These are phyloP conservation scores for Coemansia sp. DNA, from an alignment of 192 early-diverging fungal genomes.

Conservation along the genomic window DNA sequence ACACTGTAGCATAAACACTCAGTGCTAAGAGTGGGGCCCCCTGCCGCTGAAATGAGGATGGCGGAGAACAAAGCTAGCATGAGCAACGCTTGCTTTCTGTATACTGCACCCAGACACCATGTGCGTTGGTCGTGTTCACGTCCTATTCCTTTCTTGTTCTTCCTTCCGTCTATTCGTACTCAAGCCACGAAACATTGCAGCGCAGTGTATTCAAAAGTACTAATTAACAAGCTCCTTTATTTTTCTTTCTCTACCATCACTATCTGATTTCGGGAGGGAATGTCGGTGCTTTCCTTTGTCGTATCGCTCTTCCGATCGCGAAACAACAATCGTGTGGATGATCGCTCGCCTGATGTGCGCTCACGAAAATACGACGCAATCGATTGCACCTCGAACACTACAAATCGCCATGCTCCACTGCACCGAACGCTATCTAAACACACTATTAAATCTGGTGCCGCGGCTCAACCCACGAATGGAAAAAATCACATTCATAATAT, in stretches of 20 bases:
- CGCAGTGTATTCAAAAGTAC: constrained; percentile 5
- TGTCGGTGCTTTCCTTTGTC: constrained; percentile 54
- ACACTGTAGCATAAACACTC: too few species aligned
- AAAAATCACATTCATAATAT: constrained; percentile 8
- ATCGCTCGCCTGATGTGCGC: neutral
- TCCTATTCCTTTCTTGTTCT: neutral
- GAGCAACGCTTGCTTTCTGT: too few species aligned
- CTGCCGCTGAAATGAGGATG: too few species aligned
- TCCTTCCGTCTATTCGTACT: constrained; percentile 3
- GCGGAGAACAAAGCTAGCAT: too few species aligned
- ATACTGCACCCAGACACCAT: too few species aligned
- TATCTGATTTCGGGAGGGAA: constrained; percentile 6
- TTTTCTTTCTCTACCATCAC: constrained; percentile 5
- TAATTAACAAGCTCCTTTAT: constrained; percentile 4
- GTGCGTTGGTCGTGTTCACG: too few species aligned
- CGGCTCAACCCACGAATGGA: neutral
- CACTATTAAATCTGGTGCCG: constrained; percentile 20
- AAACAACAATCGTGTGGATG: constrained; percentile 26
- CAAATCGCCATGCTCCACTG: neutral
- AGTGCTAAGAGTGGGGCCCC: too few species aligned
- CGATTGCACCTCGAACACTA: constrained; percentile 3
- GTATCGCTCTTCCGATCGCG: constrained; percentile 51
- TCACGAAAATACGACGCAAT: neutral
- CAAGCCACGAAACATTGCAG: neutral
- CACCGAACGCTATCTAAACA: constrained; percentile 20